Conservation (phyloP, 495 filamentous ascomycete species). For the Sabuloglossum arenarium region DNA sequence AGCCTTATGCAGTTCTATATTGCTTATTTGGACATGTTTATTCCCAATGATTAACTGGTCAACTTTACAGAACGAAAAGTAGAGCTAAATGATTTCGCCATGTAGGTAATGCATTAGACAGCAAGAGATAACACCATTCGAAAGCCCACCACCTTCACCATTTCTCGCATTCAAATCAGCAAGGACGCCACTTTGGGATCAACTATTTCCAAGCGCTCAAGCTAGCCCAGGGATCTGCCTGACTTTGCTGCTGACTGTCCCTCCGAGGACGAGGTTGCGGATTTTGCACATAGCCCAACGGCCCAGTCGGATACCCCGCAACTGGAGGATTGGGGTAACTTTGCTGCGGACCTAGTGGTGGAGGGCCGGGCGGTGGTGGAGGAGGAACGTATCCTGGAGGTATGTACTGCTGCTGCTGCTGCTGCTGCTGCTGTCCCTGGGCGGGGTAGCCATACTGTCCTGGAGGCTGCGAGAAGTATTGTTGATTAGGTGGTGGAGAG, state of each 20-base stretch:
- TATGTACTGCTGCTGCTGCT: constrained; percentile 23
- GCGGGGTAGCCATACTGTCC: constrained; percentile 7
- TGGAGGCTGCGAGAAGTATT: constrained; percentile 15
- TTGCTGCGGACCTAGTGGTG: constrained; percentile 51
- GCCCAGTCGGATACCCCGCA: constrained; percentile 32
- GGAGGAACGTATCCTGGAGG: constrained; percentile 79
- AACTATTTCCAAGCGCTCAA: constrained; percentile 63
- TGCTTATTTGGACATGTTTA: neutral
- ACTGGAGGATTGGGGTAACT: constrained; percentile 25
- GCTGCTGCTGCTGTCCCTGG: constrained; percentile 9
- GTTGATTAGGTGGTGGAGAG: constrained; percentile 1
- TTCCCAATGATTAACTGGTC: neutral
- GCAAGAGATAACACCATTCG: neutral
- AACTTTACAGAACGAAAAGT: constrained; percentile 1
- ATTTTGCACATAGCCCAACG: constrained; percentile 36
- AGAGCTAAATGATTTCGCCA: neutral
- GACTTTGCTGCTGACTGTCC: constrained; percentile 23
- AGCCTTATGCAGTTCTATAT: neutral
- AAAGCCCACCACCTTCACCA: neutral
- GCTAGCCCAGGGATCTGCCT: constrained; percentile 66
- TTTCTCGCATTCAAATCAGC: neutral
- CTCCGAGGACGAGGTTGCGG: constrained; percentile 21
- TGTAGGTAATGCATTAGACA: neutral
- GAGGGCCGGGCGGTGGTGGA: constrained; percentile 69
- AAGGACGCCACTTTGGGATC: neutral